phyloP scores from a whole-genome alignment of 768 basidiomycete genomes.

The Hypholoma fasciculare region DNA sequence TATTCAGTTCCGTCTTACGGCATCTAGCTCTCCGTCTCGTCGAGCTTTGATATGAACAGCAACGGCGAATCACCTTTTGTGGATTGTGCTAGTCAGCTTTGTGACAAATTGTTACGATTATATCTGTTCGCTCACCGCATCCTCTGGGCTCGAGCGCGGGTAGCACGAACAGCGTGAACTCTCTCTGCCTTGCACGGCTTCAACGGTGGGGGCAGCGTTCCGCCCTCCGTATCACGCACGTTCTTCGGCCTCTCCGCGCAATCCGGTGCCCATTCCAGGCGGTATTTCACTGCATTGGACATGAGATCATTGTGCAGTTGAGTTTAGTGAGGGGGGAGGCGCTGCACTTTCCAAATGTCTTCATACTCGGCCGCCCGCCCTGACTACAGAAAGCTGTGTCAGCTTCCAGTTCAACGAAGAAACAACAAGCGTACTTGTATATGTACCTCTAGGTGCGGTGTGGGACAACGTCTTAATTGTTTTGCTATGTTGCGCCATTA shows the following conservation, averaged over 20 bases:
- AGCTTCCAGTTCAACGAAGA: slow-evolving; percentile 17
- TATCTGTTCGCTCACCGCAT: background rate
- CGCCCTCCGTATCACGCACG: background rate
- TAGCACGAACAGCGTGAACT: slow-evolving; percentile 6
- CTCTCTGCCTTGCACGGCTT: slow-evolving; percentile 16
- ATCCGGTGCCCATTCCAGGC: too few relatives aligned
- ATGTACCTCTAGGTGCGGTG: too few relatives aligned
- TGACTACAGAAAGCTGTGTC: slow-evolving; percentile 10
- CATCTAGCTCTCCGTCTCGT: slow-evolving; percentile 25
- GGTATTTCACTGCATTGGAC: background rate
- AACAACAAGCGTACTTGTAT: too few relatives aligned
- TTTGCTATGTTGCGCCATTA: too few relatives aligned
- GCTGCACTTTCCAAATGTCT: slow-evolving; percentile 58
- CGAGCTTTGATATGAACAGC: slow-evolving; percentile 14
- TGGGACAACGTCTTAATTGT: too few relatives aligned
- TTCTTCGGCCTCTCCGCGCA: background rate
- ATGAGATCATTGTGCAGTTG: background rate
- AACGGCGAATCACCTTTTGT: background rate
- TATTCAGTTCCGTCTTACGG: slow-evolving; percentile 19
- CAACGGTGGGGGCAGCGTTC: slow-evolving; percentile 19
- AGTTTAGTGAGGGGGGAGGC: background rate
- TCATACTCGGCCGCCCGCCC: slow-evolving; percentile 52
- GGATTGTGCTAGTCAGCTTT: background rate
- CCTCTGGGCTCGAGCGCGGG: background rate
- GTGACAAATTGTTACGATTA: too few relatives aligned